These are phyloP conservation scores for Coniochaeta sp. DNA, from an alignment of 2,329 filamentous ascomycete species.

Conservation along the genomic window DNA sequence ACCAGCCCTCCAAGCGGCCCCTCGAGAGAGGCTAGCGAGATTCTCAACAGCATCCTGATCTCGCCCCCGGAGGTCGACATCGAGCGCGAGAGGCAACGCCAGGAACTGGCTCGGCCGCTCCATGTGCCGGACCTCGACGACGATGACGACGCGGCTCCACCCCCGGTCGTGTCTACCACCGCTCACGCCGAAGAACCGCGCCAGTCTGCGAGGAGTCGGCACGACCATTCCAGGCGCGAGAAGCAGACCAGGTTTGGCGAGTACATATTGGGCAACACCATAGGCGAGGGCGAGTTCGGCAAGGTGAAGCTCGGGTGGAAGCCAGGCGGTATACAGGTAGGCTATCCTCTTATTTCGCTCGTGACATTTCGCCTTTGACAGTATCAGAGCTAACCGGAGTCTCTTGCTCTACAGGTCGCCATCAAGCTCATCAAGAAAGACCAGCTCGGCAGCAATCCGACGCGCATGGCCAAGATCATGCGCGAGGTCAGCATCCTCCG, in stretches of 20 bases:
- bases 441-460: slow-evolving; percentile 79
- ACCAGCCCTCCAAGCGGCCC: slow-evolving; percentile 50
- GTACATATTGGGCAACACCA: slow-evolving; percentile 90
- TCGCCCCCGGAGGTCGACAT: slow-evolving; percentile 69
- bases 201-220: slow-evolving; percentile 46
- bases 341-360: neutral
- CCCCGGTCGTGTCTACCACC: slow-evolving; percentile 34
- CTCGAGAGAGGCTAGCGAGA: slow-evolving; percentile 69
- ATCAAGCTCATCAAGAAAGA: slow-evolving; percentile 97
- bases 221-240: slow-evolving; percentile 51
- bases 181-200: slow-evolving; percentile 34
- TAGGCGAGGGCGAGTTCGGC: slow-evolving; percentile 96
- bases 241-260: slow-evolving; percentile 91
- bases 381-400: neutral
- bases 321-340: slow-evolving; percentile 60
- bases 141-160: slow-evolving; percentile 35
- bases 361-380: neutral
- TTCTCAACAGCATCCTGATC: slow-evolving; percentile 69
- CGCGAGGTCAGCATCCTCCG: slow-evolving; percentile 91
- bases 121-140: slow-evolving; percentile 30
- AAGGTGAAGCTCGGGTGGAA: slow-evolving; percentile 99
- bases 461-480: slow-evolving; percentile 90
- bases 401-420: slow-evolving; percentile 57
- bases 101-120: slow-evolving; percentile 50
- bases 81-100: slow-evolving; percentile 62